These are phyloP conservation scores for Ochetophila trinervis DNA, from an alignment of 306 rosid genomes.

Conservation along the genomic window DNA sequence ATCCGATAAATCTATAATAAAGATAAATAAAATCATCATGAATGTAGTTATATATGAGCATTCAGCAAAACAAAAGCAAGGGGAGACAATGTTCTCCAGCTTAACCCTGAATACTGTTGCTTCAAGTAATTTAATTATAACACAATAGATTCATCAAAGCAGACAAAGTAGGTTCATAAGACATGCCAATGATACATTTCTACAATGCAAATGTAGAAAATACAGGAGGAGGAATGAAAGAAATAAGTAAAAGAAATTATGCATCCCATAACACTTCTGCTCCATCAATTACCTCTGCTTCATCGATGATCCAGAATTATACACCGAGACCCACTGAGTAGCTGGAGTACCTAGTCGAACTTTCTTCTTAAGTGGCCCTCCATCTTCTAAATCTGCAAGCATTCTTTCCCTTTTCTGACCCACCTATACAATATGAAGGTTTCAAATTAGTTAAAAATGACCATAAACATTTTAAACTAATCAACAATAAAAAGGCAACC, in stretches of 20 bases:
- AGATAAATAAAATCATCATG: not conserved
- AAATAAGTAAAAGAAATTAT: not conserved
- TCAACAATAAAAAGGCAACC: not conserved
- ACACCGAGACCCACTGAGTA: conserved; percentile 40
- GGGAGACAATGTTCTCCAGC: not conserved
- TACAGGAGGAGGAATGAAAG: not conserved
- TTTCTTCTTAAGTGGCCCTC: conserved; percentile 29
- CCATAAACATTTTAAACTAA: not conserved
- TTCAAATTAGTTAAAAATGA: not conserved
- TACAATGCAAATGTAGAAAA: not conserved
- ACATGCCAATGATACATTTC: too few species aligned
- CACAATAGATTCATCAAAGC: not conserved
- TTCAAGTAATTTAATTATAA: not conserved
- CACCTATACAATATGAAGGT: conserved; percentile 18
- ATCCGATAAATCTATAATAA: not conserved
- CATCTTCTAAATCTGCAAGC: conserved; percentile 24
- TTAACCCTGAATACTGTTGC: conserved; percentile 1
- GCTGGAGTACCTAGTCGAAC: conserved; percentile 34
- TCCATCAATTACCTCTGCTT: conserved; percentile 34
- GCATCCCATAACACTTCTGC: not conserved
- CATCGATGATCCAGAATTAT: conserved; percentile 34
- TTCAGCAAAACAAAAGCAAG: not conserved
- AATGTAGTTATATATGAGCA: not conserved
- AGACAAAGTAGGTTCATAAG: not conserved
- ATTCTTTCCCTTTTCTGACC: conserved; percentile 38